A percentile compares a stretch with the other conserved stretches of the same genome.
Evolutionary conservation across 345 rosid genomes (phyloP).

Genomic region (Iberis pinnata): DNA sequence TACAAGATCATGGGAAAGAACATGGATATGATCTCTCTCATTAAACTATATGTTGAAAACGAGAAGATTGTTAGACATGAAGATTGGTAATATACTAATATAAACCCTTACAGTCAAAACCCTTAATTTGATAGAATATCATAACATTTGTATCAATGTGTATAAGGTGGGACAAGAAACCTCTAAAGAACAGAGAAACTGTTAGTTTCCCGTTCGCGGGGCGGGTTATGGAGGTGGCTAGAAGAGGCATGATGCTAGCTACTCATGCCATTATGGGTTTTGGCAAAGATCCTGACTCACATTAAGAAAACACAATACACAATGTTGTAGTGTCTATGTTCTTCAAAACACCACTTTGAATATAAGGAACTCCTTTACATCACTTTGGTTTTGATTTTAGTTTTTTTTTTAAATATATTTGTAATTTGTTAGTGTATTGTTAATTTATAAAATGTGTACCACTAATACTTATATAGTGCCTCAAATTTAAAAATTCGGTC

Average conservation of each 20-base stretch:
- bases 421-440: too few species aligned
- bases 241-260: slow-evolving; percentile 73
- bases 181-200: slow-evolving; percentile 60
- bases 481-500: too few species aligned
- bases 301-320: background rate
- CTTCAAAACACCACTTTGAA: too few species aligned
- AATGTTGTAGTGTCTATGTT: too few species aligned
- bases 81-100: slow-evolving; percentile 60
- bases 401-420: too few species aligned
- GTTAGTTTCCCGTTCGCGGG: slow-evolving; percentile 49
- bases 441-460: too few species aligned
- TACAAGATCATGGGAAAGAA: slow-evolving; percentile 64
- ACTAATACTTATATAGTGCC: too few species aligned
- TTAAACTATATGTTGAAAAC: slow-evolving; percentile 56
- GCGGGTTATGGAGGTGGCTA: slow-evolving; percentile 46
- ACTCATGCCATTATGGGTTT: slow-evolving; percentile 92
- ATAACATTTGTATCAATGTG: slow-evolving; percentile 8
- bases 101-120: too few species aligned
- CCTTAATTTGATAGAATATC: background rate
- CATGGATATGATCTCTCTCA: slow-evolving; percentile 75
- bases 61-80: slow-evolving; percentile 82
- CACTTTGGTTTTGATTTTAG: too few species aligned
- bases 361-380: too few species aligned
- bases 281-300: slow-evolving; percentile 62
- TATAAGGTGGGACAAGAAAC: slow-evolving; percentile 87